phyloP scores from a whole-genome alignment of 306 rosid species.

The Medicago lupulina region DNA sequence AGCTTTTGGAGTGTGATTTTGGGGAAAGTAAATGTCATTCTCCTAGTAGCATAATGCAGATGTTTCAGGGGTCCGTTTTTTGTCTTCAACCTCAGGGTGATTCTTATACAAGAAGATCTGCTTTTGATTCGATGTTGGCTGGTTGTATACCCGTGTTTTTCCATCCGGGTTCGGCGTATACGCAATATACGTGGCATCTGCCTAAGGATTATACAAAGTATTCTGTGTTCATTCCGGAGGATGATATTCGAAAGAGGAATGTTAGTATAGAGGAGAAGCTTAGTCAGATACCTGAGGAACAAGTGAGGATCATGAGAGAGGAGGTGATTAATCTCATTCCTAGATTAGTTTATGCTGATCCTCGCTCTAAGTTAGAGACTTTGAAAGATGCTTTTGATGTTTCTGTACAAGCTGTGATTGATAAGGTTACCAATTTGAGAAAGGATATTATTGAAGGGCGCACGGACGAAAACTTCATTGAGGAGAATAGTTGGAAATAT shows the following conservation, averaged over 20 bases:
- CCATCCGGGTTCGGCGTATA: conserved; percentile 97
- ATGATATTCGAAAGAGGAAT: conserved; percentile 78
- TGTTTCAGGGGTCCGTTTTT: conserved; percentile 94
- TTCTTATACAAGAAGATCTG: conserved; percentile 93
- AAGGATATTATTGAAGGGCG: conserved; percentile 74
- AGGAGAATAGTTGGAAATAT: conserved; percentile 98
- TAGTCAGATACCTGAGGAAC: conserved; percentile 65
- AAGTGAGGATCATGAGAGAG: conserved; percentile 88
- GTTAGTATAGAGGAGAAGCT: conserved; percentile 84
- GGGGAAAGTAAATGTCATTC: conserved; percentile 99
- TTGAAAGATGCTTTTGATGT: conserved; percentile 94
- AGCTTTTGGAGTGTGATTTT: conserved; percentile 93
- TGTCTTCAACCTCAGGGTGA: conserved; percentile 99
- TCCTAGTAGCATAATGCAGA: conserved; percentile 95
- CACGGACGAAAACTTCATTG: conserved; percentile 74
- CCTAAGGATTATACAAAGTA: conserved; percentile 79
- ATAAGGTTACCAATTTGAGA: conserved; percentile 88
- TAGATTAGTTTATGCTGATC: conserved; percentile 86
- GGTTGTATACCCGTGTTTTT: conserved; percentile 98
- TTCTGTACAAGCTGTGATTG: conserved; percentile 79
- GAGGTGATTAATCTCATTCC: conserved; percentile 92
- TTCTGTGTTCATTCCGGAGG: conserved; percentile 93
- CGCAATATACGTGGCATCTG: conserved; percentile 98
- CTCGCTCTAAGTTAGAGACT: conserved; percentile 82
- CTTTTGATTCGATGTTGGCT: conserved; percentile 96